Conservation (phyloP, 257 asterid species). For the Rauvolfia tetraphylla region DNA sequence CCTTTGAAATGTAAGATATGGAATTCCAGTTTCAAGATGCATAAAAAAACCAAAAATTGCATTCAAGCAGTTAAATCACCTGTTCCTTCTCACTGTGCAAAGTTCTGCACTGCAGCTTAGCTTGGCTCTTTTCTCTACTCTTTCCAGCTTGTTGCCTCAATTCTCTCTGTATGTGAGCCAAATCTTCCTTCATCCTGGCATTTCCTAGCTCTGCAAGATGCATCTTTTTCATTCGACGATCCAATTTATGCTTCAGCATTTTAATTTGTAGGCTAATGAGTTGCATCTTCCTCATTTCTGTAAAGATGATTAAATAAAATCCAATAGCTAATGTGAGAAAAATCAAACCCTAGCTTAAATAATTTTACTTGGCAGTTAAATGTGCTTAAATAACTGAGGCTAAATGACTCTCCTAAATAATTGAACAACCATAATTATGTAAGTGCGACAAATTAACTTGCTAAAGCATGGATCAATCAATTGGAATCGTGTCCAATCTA, state of each 20-base stretch:
- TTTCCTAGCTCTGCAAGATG: constrained; percentile 15
- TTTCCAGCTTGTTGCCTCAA: constrained; percentile 4
- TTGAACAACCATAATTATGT: too few species aligned
- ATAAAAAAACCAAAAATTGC: background rate
- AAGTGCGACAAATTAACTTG: too few species aligned
- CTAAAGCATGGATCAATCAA: too few species aligned
- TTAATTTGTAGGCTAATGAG: background rate
- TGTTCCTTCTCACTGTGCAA: constrained; percentile 12
- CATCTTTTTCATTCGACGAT: constrained; percentile 1
- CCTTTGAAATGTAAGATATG: background rate
- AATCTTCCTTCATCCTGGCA: background rate
- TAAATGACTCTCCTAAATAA: too few species aligned
- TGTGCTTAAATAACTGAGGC: too few species aligned
- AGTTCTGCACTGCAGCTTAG: too few species aligned
- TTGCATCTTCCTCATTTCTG: background rate
- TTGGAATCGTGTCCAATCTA: too few species aligned
- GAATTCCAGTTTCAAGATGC: background rate
- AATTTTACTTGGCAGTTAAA: too few species aligned
- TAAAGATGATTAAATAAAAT: background rate
- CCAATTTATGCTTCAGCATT: constrained; percentile 3
- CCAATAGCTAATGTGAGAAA: too few species aligned
- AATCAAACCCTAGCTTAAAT: too few species aligned
- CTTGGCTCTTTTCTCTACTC: constrained; percentile 2
- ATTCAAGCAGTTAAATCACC: constrained; percentile 1
- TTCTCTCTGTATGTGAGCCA: background rate